Conservation (phyloP, 1,284 basidiomycete species). For the Microbotryomycetes sp. region DNA sequence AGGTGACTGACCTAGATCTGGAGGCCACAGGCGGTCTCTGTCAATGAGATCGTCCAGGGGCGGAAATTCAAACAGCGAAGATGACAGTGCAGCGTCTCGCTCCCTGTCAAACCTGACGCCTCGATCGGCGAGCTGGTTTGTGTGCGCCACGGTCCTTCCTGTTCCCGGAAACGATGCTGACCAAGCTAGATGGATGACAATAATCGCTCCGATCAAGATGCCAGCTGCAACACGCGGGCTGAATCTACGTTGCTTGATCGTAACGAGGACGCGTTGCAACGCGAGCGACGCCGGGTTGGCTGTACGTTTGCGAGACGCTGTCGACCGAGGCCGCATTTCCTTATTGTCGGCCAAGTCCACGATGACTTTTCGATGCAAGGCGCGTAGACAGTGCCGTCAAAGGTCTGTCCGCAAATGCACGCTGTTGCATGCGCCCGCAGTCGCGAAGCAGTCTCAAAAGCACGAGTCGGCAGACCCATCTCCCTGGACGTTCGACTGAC, state of each 20-base stretch:
- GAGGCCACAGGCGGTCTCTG: slow-evolving; percentile 21
- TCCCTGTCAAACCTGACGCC: slow-evolving; percentile 3
- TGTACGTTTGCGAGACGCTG: no score
- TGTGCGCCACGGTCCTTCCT: no score
- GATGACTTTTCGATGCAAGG: no score
- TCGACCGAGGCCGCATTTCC: no score
- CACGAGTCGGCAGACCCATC: no score
- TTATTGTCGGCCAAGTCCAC: no score
- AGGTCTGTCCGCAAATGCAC: no score
- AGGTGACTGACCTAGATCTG: slow-evolving; percentile 11
- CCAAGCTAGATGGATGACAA: not conserved
- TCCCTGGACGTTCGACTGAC: no score
- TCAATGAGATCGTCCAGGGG: slow-evolving; percentile 10
- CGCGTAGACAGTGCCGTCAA: no score
- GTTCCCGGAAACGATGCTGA: not conserved
- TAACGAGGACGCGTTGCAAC: not conserved
- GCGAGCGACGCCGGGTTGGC: not conserved
- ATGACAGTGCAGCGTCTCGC: not conserved
- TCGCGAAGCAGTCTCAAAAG: no score
- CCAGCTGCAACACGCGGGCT: not conserved
- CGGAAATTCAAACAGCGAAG: slow-evolving; percentile 4
- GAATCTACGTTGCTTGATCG: not conserved
- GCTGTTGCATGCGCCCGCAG: no score
- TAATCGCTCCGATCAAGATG: not conserved
- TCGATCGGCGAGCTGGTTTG: no score